A percentile compares a stretch with the other conserved stretches of the same genome.
These are phyloP conservation scores for Penicillium sp. DNA, from an alignment of 2,329 filamentous ascomycete species.

Conservation along the genomic window DNA sequence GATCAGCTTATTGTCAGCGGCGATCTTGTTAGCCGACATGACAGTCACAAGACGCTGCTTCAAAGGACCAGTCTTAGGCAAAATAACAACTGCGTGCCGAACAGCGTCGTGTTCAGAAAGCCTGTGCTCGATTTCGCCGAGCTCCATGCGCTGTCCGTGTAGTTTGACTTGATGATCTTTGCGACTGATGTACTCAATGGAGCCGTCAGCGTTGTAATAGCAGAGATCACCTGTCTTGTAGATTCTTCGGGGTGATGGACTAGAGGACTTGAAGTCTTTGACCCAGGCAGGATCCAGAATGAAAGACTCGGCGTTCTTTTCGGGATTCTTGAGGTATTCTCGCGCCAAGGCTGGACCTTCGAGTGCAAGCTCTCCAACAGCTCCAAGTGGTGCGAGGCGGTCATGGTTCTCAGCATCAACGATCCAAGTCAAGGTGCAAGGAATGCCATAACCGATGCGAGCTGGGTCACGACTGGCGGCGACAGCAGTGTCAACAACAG, in stretches of 20 bases:
- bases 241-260: conserved; percentile 23
- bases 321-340: conserved; percentile 46
- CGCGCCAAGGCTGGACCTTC: conserved; percentile 44
- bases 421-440: conserved; percentile 39
- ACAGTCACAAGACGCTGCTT: conserved; percentile 52
- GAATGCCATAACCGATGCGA: conserved; percentile 34
- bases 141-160: conserved; percentile 66
- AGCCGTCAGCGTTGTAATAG: conserved; percentile 40
- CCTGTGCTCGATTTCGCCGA: conserved; percentile 54
- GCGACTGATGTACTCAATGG: conserved; percentile 54
- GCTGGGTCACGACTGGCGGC: conserved; percentile 31
- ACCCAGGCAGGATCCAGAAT: conserved; percentile 35
- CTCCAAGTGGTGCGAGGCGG: conserved; percentile 42
- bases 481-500: conserved; percentile 35
- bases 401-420: conserved; percentile 40
- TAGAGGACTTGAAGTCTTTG: conserved; percentile 20
- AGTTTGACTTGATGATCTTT: conserved; percentile 71
- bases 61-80: conserved; percentile 49
- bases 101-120: conserved; percentile 38
- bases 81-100: conserved; percentile 47
- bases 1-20: conserved; percentile 31
- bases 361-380: conserved; percentile 42
- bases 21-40: conserved; percentile 40
- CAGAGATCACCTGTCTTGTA: conserved; percentile 41
- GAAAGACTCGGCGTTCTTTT: conserved; percentile 40